Evolutionary conservation across 768 basidiomycete species (phyloP), one percentile per base, ranked within the genome.

Genomic region (Tricholoma terreum): DNA sequence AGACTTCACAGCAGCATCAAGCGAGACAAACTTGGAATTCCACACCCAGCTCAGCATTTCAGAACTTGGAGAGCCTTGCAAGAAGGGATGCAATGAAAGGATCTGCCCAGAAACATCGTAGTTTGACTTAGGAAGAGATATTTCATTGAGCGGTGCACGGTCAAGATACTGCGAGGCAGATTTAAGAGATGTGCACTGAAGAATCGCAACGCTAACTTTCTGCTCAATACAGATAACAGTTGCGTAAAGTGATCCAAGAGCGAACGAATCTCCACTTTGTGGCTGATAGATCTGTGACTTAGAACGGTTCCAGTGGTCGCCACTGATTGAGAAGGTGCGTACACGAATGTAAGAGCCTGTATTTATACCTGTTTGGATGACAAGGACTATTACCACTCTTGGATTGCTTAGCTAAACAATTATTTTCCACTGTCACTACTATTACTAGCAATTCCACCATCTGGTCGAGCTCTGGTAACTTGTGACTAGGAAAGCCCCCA

Each of bases 81-180:
- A 54, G 11, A 15, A 67, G 43, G 6, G 60, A 63, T 36, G 35
- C n/a, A 36, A 12, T 5, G 35, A 36, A 30, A 67, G 56, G 4
- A 65, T 54, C 24, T 67, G 64, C 1, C 66, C 66, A 8, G 61
- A 52, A 17, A 65, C 30, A 22, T 61, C 55, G 49, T 58, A 67
- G 2, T 22, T 19, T 12, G 62, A 63, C 11, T 56, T 35, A 1
- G 56, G 58, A 10, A 67, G 55, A 1, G 48, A 1, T 1, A 65
- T 52, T 30, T 65, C 63, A 14, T 24, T 34, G n/a, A 45, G 6
- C 6, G 63, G 64, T 38, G 58, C 61, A 21, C 6, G 30, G 49
- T 55, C 27, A 12, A 63, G 0, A 38, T 4, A 51, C 6, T 58
- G 48, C 7, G 60, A 58, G 0, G 34, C 36, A 30, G 43, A 46